These are phyloP conservation scores for Spathaspora sp. DNA, from an alignment of 1,139 yeast genomes.

Conservation along the genomic window DNA sequence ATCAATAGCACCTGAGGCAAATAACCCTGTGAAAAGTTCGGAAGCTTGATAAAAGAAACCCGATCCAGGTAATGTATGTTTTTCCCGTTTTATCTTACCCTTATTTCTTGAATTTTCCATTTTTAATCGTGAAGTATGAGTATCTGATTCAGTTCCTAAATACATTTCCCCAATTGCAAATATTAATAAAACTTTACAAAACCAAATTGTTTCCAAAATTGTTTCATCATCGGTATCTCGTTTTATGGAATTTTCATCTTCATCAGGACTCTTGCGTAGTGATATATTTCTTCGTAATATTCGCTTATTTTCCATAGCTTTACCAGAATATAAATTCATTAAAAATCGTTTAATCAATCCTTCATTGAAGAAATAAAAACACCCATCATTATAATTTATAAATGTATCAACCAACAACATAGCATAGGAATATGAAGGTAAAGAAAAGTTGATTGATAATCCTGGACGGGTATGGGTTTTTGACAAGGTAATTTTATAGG, in stretches of 20 bases:
- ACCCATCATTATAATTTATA: constrained; percentile 77
- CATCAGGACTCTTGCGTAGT: constrained; percentile 34
- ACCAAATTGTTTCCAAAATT: constrained; percentile 75
- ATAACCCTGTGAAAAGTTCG: constrained; percentile 69
- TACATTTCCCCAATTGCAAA: constrained; percentile 89
- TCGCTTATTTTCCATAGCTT: constrained; percentile 37
- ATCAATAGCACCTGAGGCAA: constrained; percentile 78
- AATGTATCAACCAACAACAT: constrained; percentile 73
- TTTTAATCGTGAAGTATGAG: constrained; percentile 33
- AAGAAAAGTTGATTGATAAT: constrained; percentile 61
- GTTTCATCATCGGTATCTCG: constrained; percentile 54
- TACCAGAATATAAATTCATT: constrained; percentile 57
- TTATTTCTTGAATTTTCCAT: constrained; percentile 38
- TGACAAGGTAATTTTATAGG: constrained; percentile 66
- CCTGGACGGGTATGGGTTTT: constrained; percentile 70
- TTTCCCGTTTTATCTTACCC: constrained; percentile 18
- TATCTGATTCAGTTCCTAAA: constrained; percentile 61
- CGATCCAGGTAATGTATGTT: constrained; percentile 65
- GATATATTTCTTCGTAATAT: constrained; percentile 38
- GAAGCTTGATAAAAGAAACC: constrained; percentile 77
- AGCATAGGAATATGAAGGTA: constrained; percentile 79
- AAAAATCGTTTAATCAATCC: constrained; percentile 69
- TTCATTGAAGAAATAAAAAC: constrained; percentile 84
- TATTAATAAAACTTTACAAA: constrained; percentile 70
- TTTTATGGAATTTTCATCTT: constrained; percentile 44